Evolutionary conservation across 768 basidiomycete genomes (phyloP).

Genomic region (Multifurca ochricompacta): DNA sequence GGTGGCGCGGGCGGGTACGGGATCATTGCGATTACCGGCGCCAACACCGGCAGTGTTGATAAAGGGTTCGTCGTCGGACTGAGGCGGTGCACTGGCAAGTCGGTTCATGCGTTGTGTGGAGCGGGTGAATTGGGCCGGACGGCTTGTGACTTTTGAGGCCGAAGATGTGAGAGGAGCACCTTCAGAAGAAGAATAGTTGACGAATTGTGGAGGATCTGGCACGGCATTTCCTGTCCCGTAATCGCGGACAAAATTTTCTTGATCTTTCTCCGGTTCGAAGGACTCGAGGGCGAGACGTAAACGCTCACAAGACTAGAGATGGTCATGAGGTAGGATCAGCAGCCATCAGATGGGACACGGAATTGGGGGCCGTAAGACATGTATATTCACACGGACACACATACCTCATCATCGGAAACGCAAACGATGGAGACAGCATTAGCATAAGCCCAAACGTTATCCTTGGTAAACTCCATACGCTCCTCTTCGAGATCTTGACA

Average conservation of each 20-base stretch:
- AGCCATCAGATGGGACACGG: not conserved
- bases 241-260: constrained; percentile 81
- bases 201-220: constrained; percentile 80
- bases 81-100: constrained; percentile 26
- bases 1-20: constrained; percentile 26
- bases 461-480: constrained; percentile 89
- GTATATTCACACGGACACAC: constrained; percentile 24
- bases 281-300: constrained; percentile 81
- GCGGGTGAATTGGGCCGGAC: constrained; percentile 47
- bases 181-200: constrained; percentile 57
- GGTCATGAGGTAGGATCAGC: not conserved
- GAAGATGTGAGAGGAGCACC: constrained; percentile 57
- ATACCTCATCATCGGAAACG: constrained; percentile 89
- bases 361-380: too few species aligned
- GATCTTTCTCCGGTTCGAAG: constrained; percentile 80
- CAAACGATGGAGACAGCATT: constrained; percentile 96
- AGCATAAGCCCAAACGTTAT: constrained; percentile 92
- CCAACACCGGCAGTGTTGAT: constrained; percentile 66
- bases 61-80: constrained; percentile 36
- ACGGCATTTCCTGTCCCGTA: constrained; percentile 86
- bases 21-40: constrained; percentile 42
- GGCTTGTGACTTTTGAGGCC: constrained; percentile 47
- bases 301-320: constrained; percentile 80
- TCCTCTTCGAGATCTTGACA: constrained; percentile 96
- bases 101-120: constrained; percentile 30